Evolutionary conservation across 2,329 filamentous ascomycete species (phyloP), one percentile per base, ranked within the genome.

Genomic region (Scedosporium dehoogii): DNA sequence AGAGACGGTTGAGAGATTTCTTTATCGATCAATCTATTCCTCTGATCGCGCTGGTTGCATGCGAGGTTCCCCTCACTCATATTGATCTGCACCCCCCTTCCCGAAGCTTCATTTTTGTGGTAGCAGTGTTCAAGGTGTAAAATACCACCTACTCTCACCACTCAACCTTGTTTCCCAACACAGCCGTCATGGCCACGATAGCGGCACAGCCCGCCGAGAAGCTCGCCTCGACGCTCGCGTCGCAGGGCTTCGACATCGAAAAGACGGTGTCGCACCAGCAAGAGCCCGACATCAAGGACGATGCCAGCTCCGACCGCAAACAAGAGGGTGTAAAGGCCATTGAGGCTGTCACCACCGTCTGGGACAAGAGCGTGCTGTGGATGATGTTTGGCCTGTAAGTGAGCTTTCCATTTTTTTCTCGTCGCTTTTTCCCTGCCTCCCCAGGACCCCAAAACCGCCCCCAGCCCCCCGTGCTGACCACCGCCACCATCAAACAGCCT

Each of bases 341-440:
- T 42, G 71, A 75, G 62, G 76, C 76, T 6, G 68, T 76, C 63
- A 78, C 76, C 3, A 67, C 69, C 3, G 68, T 76, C 38, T 78
- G 75, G 75, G 72, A 69, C 42, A 71, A 66, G 57, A 72, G 70
- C 66, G 71, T 72, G 21, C 67, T 77, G 62, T 75, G 71, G 71
- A 63, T 68, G 57, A 74, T 74, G 59, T 78, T 78, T 64, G 69
- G 65, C 42, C 68, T 78, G 77, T 79, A 67, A 63, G 73, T 69
- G 9, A 6, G 21, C 4, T 14, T 29, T 41, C 10, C 18, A 46
- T 48, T 21, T 51, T n/a, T 56, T 25, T 38, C 3, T 6, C 56
- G 21, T 38, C 21, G 23, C 3, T 58, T 51, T 16, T 58, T 58
- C 7, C 2, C 10, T 38, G n/a, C n/a, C n/a, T n/a, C n/a, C n/a